Evolutionary conservation across 2,329 filamentous ascomycete species (phyloP).

Genomic region (Pleoardoris graminearum): DNA sequence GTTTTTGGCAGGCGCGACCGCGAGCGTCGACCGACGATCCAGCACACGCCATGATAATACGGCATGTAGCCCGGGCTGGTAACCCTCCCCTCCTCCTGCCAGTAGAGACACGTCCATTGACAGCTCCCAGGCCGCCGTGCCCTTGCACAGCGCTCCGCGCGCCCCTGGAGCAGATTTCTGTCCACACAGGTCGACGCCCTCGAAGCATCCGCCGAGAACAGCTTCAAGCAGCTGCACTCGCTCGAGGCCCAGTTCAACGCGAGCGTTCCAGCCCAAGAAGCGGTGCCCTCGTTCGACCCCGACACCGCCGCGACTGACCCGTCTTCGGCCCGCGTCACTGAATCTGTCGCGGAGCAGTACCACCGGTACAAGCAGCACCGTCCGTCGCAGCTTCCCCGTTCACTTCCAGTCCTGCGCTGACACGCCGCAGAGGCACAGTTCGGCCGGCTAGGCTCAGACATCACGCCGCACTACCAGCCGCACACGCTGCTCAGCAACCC

Average conservation of each 20-base stretch:
- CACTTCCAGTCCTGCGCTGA: slow-evolving; percentile 11
- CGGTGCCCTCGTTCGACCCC: slow-evolving; percentile 26
- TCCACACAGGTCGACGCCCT: slow-evolving; percentile 39
- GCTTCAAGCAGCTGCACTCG: slow-evolving; percentile 32
- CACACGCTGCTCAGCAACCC: slow-evolving; percentile 70
- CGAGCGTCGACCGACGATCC: not conserved
- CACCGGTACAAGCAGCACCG: slow-evolving; percentile 48
- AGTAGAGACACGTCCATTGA: not conserved
- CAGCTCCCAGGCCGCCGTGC: slow-evolving; percentile 43
- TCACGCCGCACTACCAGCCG: slow-evolving; percentile 64
- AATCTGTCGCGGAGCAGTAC: slow-evolving; percentile 47
- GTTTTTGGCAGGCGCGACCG: slow-evolving; percentile 7
- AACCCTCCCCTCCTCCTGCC: not conserved
- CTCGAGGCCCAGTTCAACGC: slow-evolving; percentile 43
- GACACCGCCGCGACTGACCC: slow-evolving; percentile 20
- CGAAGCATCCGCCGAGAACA: slow-evolving; percentile 36
- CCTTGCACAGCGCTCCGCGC: slow-evolving; percentile 34
- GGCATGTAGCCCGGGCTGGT: slow-evolving; percentile 8
- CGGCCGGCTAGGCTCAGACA: slow-evolving; percentile 43
- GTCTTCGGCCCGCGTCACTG: slow-evolving; percentile 9
- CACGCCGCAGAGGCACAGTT: slow-evolving; percentile 38
- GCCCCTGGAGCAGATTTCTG: slow-evolving; percentile 32
- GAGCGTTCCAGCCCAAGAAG: slow-evolving; percentile 13
- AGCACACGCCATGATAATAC: slow-evolving; percentile 15
- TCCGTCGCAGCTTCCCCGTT: slow-evolving; percentile 16